phyloP scores from a whole-genome alignment of 495 filamentous ascomycete genomes.

The Xylaria longipes region DNA sequence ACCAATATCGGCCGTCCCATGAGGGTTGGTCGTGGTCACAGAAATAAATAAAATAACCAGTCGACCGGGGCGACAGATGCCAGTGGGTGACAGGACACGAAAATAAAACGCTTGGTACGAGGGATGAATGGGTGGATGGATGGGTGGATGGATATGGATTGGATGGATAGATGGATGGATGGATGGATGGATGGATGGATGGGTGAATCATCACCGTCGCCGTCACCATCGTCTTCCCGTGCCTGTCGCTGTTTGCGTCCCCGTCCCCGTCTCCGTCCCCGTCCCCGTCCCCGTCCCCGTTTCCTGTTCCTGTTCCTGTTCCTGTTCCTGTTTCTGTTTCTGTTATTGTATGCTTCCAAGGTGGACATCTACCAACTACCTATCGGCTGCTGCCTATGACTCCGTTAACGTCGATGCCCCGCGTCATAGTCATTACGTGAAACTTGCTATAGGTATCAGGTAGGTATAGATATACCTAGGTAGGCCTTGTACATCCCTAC shows the following conservation, averaged over 20 bases:
- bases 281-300: neutral
- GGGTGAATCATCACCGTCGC: neutral
- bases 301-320: neutral
- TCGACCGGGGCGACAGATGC: constrained; percentile 4
- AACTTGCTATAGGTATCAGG: neutral
- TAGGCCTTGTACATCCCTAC: neutral
- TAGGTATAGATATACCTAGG: neutral
- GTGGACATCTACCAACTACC: neutral
- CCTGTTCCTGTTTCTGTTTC: neutral
- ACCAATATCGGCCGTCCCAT: constrained; percentile 24
- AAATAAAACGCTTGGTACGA: constrained; percentile 7
- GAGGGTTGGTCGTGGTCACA: constrained; percentile 17
- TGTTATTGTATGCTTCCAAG: neutral
- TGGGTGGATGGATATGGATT: neutral
- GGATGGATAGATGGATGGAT: neutral
- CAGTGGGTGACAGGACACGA: neutral
- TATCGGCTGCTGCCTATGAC: neutral
- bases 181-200: neutral
- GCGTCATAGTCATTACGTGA: constrained; percentile 4
- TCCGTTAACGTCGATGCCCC: constrained; percentile 13
- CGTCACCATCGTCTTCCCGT: neutral
- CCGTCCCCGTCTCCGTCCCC: neutral
- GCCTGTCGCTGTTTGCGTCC: neutral
- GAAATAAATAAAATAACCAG: constrained; percentile 22
- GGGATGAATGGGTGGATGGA: neutral